A percentile compares a stretch with the other conserved stretches of the same genome.
Evolutionary conservation across 176 grass and related monocot species (phyloP).

Genomic region (Phyllostachys edulis): DNA sequence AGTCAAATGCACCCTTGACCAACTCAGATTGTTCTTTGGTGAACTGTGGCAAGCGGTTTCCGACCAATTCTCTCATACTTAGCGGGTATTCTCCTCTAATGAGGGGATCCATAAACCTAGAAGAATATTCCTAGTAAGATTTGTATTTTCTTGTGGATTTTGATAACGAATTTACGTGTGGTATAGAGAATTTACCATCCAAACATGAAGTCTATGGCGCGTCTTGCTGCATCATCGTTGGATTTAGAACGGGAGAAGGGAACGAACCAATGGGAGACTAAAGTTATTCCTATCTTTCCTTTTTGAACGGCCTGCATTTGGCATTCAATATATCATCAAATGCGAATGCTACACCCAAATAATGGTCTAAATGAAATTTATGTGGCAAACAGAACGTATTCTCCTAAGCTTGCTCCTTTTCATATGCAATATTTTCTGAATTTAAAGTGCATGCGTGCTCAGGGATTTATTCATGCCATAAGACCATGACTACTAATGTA

Average conservation of each 20-base stretch:
- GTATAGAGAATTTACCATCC: conserved; percentile 51
- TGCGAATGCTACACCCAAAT: background rate
- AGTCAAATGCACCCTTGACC: conserved; percentile 57
- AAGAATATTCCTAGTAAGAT: background rate
- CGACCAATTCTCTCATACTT: conserved; percentile 46
- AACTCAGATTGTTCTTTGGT: background rate
- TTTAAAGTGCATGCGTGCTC: background rate
- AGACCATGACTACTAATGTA: background rate
- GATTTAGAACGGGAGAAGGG: conserved; percentile 49
- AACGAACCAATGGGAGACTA: conserved; percentile 50
- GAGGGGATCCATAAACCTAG: conserved; percentile 59
- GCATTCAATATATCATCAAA: background rate
- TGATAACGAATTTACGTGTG: background rate
- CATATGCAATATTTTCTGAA: background rate
- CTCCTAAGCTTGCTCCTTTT: background rate
- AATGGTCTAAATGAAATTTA: background rate
- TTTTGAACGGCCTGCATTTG: conserved; percentile 44
- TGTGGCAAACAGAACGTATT: background rate
- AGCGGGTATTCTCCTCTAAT: conserved; percentile 43
- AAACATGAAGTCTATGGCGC: conserved; percentile 58
- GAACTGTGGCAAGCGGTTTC: conserved; percentile 42
- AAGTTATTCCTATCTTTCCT: conserved; percentile 58
- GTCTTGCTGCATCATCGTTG: conserved; percentile 41
- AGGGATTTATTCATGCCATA: background rate
- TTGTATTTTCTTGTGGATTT: background rate